phyloP scores from a whole-genome alignment of 805 yeast genomes.

The Saccharomycopsis olivae region DNA sequence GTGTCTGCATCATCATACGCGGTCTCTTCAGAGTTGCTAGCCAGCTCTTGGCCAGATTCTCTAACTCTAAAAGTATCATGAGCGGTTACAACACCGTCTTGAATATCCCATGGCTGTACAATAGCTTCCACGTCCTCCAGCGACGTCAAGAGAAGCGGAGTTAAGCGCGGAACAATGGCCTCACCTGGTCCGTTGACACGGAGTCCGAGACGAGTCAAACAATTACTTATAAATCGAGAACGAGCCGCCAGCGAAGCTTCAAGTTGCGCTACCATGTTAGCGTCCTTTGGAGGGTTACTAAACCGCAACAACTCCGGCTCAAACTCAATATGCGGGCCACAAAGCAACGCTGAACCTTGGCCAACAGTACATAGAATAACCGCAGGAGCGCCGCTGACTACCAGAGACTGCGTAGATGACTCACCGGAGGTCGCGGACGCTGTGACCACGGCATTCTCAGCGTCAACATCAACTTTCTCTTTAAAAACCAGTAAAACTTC shows the following conservation, averaged over 20 bases:
- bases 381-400: too few species aligned
- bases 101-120: constrained; percentile 24
- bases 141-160: constrained; percentile 54
- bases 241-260: constrained; percentile 37
- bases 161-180: constrained; percentile 48
- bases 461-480: constrained; percentile 44
- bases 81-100: constrained; percentile 31
- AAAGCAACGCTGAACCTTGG: constrained; percentile 61
- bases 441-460: too few species aligned
- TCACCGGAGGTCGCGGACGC: too few species aligned
- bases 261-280: constrained; percentile 31
- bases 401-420: constrained; percentile 37
- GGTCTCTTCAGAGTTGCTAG: constrained; percentile 17
- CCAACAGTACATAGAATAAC: constrained; percentile 60
- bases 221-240: constrained; percentile 41
- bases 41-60: constrained; percentile 8
- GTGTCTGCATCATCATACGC: constrained; percentile 43
- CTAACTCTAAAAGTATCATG: constrained; percentile 20
- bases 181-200: constrained; percentile 47
- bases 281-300: constrained; percentile 23
- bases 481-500: constrained; percentile 64
- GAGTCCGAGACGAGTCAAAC: constrained; percentile 53
- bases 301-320: constrained; percentile 41
- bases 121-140: too few species aligned
- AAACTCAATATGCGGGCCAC: constrained; percentile 90